Base-by-base conservation (phyloP, 768 basidiomycete genomes). In the Rubroboletus satanas region DNA sequence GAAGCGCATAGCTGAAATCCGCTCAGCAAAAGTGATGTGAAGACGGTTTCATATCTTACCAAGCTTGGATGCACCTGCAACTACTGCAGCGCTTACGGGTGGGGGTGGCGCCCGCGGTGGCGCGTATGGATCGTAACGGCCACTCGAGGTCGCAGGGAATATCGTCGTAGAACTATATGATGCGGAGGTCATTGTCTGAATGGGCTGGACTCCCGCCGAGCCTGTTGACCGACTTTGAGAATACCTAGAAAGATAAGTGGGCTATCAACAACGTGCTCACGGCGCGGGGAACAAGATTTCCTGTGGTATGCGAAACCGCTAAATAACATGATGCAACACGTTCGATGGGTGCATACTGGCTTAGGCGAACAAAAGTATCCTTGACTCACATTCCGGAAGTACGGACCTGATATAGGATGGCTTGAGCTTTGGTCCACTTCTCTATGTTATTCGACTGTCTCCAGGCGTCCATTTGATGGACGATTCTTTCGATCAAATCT, bases 401-500 rank as follows among this genome's bases (percentile, higher is more conserved):
- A 60, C 85, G 79, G 49, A 91, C 86, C 73, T 88, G 85, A 49
- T 77, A 68, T 46, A 92, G 68, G 54, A 92, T 80, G 35, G 75
- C 74, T 67, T 84, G 85, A 23, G 85, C 89, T 62, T 80, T 87
- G 54, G 74, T 69, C 83, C 87, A 92, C 66, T 79, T 83, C 60
- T 87, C 87, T 46, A 79, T 73, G 53, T 77, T 74, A 65, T 80
- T 82, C 1, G 71, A 68, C 49, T 69, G 68, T 65, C 80, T 80
- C 85, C 87, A 90, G 49, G 63, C 54, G 56, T 87, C 84, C 62
- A 93, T 71, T 57, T 78, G 74, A 8, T 62, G 60, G 43, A 81
- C 71, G 57, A 93, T 85, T 57, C 88, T 80, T 67, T 91, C 88
- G 66, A 92, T 90, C 45, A 93, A 80, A 33, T 93, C 92, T 62